phyloP scores from a whole-genome alignment of 495 filamentous ascomycete species.

The Sphaerosporella brunnea region DNA sequence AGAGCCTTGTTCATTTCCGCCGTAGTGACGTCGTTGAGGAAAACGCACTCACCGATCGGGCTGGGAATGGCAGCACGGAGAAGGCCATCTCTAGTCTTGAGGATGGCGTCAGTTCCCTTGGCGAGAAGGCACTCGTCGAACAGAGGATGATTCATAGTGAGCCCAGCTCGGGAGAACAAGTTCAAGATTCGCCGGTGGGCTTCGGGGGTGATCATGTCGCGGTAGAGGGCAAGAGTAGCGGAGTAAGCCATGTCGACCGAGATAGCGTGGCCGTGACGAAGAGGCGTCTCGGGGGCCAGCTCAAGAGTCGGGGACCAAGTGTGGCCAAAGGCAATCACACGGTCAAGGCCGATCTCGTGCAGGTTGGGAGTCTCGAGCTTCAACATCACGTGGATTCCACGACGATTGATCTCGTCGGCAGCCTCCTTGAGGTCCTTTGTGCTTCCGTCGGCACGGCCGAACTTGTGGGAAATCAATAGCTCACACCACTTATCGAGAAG shows the following conservation, averaged over 20 bases:
- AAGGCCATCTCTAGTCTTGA: constrained; percentile 44
- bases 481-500: constrained; percentile 44
- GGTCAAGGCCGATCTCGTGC: constrained; percentile 43
- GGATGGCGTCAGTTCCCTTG: constrained; percentile 41
- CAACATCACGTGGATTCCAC: constrained; percentile 44
- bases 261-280: constrained; percentile 49
- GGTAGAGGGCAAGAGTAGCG: constrained; percentile 39
- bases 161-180: constrained; percentile 43
- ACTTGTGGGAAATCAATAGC: constrained; percentile 37
- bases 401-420: constrained; percentile 42
- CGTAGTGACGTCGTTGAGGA: constrained; percentile 38
- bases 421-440: constrained; percentile 33
- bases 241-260: constrained; percentile 52
- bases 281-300: constrained; percentile 39
- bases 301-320: constrained; percentile 50
- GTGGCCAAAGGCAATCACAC: constrained; percentile 51
- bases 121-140: constrained; percentile 42
- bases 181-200: constrained; percentile 39
- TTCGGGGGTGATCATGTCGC: constrained; percentile 33
- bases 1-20: constrained; percentile 37
- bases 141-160: constrained; percentile 44
- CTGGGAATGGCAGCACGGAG: constrained; percentile 41
- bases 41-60: constrained; percentile 38
- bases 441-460: constrained; percentile 37
- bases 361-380: constrained; percentile 46